phyloP scores from a whole-genome alignment of 805 yeast genomes.

The Starmerella apis region DNA sequence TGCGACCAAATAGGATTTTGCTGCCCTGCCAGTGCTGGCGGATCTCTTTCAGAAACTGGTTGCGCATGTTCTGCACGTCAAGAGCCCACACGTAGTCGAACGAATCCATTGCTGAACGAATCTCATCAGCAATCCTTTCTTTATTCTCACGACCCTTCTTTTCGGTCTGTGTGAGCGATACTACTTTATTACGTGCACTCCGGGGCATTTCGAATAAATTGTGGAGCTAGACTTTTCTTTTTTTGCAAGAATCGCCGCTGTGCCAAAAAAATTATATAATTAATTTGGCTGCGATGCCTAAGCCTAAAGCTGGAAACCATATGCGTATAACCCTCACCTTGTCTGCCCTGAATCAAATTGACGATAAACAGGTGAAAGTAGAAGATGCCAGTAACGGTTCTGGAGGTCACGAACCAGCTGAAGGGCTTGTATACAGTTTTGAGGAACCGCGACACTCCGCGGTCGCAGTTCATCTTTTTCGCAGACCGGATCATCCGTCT shows the following conservation, averaged over 20 bases:
- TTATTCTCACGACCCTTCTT: conserved; percentile 92
- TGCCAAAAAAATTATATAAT: conserved; percentile 10
- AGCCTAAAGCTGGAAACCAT: background rate
- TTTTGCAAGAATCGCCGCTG: background rate
- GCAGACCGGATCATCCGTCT: conserved; percentile 89
- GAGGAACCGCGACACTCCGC: conserved; percentile 64
- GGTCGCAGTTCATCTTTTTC: conserved; percentile 91
- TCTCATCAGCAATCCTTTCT: conserved; percentile 80
- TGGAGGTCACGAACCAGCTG: conserved; percentile 85
- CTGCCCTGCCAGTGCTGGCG: conserved; percentile 91
- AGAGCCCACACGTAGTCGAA: conserved; percentile 76
- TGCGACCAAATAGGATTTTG: conserved; percentile 78
- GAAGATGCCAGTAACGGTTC: conserved; percentile 30
- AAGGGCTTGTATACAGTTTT: conserved; percentile 80
- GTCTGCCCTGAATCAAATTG: background rate
- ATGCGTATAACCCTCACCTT: conserved; percentile 1
- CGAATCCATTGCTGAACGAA: conserved; percentile 68
- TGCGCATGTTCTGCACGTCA: conserved; percentile 82
- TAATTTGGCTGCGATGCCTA: background rate
- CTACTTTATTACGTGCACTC: conserved; percentile 92
- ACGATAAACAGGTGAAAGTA: background rate
- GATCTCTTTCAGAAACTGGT: conserved; percentile 87
- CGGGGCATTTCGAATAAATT: conserved; percentile 61
- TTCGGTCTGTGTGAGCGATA: conserved; percentile 90
- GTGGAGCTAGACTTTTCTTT: conserved; percentile 1